Evolutionary conservation across 2,329 filamentous ascomycete genomes (phyloP).

Genomic region (Neonectria magnoliae): DNA sequence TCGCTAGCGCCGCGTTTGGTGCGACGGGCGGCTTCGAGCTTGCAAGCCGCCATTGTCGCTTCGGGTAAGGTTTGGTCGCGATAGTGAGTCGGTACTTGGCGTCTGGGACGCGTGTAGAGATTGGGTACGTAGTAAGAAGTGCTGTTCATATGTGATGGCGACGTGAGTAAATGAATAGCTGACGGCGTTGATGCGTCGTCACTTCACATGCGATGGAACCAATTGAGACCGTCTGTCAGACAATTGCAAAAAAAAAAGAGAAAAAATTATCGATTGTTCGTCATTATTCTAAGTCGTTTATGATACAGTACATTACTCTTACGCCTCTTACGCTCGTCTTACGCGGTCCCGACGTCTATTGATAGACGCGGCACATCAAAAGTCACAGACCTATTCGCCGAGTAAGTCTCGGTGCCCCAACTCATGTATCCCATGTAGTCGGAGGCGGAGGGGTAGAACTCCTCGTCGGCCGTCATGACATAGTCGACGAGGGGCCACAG

Average conservation of each 20-base stretch:
- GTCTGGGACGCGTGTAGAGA: not conserved
- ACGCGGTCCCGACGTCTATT: constrained; percentile 46
- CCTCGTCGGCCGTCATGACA: constrained; percentile 47
- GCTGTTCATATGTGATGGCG: not conserved
- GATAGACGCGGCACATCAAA: constrained; percentile 55
- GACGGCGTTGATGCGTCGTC: not conserved
- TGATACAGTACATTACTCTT: constrained; percentile 19
- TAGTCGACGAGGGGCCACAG: constrained; percentile 56
- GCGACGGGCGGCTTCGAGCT: not conserved
- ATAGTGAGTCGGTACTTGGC: not conserved
- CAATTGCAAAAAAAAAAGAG: not conserved
- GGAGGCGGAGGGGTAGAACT: constrained; percentile 48
- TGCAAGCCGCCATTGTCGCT: not conserved
- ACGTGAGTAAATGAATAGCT: not conserved
- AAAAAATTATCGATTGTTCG: constrained; percentile 15
- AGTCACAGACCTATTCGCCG: constrained; percentile 55
- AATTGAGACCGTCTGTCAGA: not conserved
- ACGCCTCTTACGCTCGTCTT: constrained; percentile 15
- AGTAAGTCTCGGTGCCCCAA: constrained; percentile 63
- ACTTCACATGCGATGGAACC: not conserved
- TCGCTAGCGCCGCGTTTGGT: constrained; percentile 4
- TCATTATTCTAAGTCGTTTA: constrained; percentile 36
- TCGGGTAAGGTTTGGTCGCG: not conserved
- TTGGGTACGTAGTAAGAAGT: not conserved
- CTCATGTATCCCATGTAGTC: constrained; percentile 63